Evolutionary conservation across 2,329 filamentous ascomycete genomes (phyloP).

Genomic region (Rhynchosporium agropyri): DNA sequence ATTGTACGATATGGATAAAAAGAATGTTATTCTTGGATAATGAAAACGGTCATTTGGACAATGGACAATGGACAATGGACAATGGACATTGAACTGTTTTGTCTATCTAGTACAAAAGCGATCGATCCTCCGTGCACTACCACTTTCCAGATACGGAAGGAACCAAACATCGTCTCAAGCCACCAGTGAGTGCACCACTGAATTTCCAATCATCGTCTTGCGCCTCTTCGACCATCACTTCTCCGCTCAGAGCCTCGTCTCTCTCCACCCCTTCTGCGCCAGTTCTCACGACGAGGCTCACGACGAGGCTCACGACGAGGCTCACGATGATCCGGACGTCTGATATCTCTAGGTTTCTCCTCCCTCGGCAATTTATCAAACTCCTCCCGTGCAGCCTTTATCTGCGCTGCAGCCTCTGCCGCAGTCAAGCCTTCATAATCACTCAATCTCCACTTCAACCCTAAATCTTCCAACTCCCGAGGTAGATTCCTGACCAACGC

Average conservation of each 20-base stretch:
- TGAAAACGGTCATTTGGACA: no score
- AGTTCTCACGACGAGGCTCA: not conserved
- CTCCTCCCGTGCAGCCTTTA: not conserved
- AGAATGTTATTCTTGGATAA: no score
- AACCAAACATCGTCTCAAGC: not conserved
- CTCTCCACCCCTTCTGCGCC: not conserved
- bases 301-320: slow-evolving; percentile 7
- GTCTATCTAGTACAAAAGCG: no score
- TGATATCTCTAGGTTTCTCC: not conserved
- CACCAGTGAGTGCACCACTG: not conserved
- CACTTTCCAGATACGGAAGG: not conserved
- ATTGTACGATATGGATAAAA: no score
- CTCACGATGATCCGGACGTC: slow-evolving; percentile 4
- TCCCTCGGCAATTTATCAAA: slow-evolving; percentile 8
- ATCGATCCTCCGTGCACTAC: not conserved
- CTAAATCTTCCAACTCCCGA: slow-evolving; percentile 5
- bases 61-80: no score
- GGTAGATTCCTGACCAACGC: slow-evolving; percentile 8
- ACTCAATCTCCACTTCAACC: slow-evolving; percentile 9
- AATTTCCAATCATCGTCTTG: not conserved
- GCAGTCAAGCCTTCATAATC: slow-evolving; percentile 11
- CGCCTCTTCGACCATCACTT: slow-evolving; percentile 5
- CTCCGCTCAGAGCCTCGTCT: not conserved
- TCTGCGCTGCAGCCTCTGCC: not conserved
- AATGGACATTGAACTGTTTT: no score